Percentiles rank a stretch among this genome's conserved stretches.
phyloP scores from a whole-genome alignment of 352 stramenopile genomes.

The Pythium dissotocum region DNA sequence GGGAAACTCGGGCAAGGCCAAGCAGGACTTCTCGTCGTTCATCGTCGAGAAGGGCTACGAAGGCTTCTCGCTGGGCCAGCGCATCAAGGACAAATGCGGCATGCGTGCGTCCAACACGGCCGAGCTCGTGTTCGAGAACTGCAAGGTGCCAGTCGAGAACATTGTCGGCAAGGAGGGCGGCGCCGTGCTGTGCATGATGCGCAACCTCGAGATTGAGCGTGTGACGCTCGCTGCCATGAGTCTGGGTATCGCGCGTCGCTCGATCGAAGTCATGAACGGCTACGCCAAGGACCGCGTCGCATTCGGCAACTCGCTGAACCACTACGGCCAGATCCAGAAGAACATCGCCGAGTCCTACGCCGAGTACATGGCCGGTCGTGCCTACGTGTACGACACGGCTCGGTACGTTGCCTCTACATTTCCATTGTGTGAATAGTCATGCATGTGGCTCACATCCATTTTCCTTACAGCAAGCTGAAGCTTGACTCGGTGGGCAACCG shows the following conservation, averaged over 20 bases:
- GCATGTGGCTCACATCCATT: no score
- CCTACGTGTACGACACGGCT: constrained; percentile 97
- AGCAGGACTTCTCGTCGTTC: constrained; percentile 96
- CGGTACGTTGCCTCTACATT: constrained; percentile 38
- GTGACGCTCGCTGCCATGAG: constrained; percentile 97
- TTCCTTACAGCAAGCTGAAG: constrained; percentile 85
- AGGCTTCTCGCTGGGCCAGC: constrained; percentile 96
- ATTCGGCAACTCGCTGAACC: constrained; percentile 94
- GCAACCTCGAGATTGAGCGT: constrained; percentile 99
- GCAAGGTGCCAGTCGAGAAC: constrained; percentile 91
- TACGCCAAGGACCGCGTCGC: constrained; percentile 92
- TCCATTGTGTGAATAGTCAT: background rate
- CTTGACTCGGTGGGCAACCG: constrained; percentile 94
- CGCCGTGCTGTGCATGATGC: constrained; percentile 90
- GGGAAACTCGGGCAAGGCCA: constrained; percentile 78
- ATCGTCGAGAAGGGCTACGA: constrained; percentile 96
- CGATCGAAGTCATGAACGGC: constrained; percentile 97
- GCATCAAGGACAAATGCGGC: constrained; percentile 98
- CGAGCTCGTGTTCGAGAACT: constrained; percentile 99
- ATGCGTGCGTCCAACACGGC: constrained; percentile 97
- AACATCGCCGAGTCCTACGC: constrained; percentile 98
- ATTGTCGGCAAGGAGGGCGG: constrained; percentile 86
- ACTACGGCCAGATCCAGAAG: constrained; percentile 94
- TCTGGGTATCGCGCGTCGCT: constrained; percentile 94
- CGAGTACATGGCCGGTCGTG: constrained; percentile 96